Base-by-base conservation (phyloP, 371 early-diverging fungal species). In the Mucor lusitanicus region DNA sequence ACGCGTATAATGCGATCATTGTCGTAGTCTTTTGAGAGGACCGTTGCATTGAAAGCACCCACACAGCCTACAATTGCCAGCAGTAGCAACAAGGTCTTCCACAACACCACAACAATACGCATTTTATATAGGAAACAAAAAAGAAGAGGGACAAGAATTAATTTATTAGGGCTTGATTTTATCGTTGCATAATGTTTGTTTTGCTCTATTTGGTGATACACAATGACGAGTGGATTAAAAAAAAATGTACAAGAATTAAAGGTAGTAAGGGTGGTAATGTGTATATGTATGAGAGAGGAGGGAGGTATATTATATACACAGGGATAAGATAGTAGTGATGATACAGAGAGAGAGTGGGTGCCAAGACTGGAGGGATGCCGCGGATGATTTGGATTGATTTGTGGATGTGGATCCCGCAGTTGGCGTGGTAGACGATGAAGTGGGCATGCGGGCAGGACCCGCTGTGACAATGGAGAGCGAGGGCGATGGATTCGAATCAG, bases 1-100 rank as follows among this genome's bases (percentile, higher is more conserved):
- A 81, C 79, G 25, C 92, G 87, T 46, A 84, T 71, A 28, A 87
- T 68, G 60, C 89, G 87, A 39, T 75, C 71, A 71, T 89, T 90
- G 48, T 69, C 71, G 67, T 85, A 77, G 42, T 70, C 39, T 25
- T 73, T 69, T 12, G 83, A 75, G 37, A 73, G 1, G 5, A 8
- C 15, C 7, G 35, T 27, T 0, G 37, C 17, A 39, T 63, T 53
- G n/a, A 63, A 15, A 1, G 53, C 13, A 17, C 12, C 23, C n/a
- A 40, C 28, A 54, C 37, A 39, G 21, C 35, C 25, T 19, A 30
- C 23, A 25, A n/a, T 15, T 27, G 3, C 17, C 17, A 40, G 17
- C 17, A 40, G 17, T 2, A 40, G 40, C 17, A 53, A 2, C 27
- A 53, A 27, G 13, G 25, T 6, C 11, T 11, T 21, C 15, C 13